Evolutionary conservation across 345 rosid species (phyloP), one percentile per base, ranked within the genome.

Genomic region (Draba incana): DNA sequence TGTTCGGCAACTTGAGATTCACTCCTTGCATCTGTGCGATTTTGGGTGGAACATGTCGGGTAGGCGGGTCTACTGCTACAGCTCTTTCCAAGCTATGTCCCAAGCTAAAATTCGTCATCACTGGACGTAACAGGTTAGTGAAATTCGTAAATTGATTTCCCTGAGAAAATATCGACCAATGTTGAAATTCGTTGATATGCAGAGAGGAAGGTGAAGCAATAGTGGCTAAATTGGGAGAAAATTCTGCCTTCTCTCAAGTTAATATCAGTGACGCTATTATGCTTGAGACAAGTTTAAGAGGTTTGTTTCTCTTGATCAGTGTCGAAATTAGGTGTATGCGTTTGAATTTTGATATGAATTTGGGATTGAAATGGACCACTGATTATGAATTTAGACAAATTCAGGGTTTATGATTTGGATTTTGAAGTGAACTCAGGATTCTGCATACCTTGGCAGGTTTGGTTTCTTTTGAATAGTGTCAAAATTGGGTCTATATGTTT

Each of bases 31-130:
- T 20, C 20, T 20, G 20, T 20, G 20, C 20, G 20, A 20, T 93
- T 13, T 68, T 93, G 38, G 98, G 98, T 28, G 98, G 98, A 37
- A 88, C 97, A 43, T 97, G 95, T 76, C 91, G 96, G 57, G 97
- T 93, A 20, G 98, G 98, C 8, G 98, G 97, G 30, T 93, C 98
- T 75, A 88, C 98, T 46, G 96, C 92, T 74, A 56, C 66, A 42
- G 96, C 97, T 55, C 98, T 93, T 57, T 79, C 92, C 77, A 87
- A 84, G 71, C 77, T 93, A 56, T 85, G 86, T 75, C 97, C 98
- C 39, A 65, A 93, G 56, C 84, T 93, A 30, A 81, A 59, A 20
- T 82, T 93, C 52, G 66, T 86, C 27, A 72, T 93, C 10, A 96
- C 77, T 31, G 93, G 92, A 44, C 85, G 98, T 31, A 88, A 90